Evolutionary conservation across 352 stramenopile species (phyloP).

Genomic region (Pelagophyceae sp.): DNA sequence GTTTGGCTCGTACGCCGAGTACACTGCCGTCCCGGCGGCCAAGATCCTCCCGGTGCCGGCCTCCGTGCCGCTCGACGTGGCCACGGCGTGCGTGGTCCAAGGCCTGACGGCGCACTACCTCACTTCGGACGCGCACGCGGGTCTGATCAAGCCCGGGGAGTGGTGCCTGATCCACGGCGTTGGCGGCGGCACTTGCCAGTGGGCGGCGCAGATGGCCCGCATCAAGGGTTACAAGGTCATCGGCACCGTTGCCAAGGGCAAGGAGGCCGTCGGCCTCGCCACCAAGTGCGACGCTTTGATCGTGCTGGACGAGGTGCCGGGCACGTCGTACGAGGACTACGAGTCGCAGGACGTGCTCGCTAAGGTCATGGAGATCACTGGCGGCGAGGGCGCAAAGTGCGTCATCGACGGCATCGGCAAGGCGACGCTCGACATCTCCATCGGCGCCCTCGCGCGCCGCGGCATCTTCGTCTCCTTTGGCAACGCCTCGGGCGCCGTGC

Average conservation of each 20-base stretch:
- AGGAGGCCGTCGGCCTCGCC: conserved; percentile 38
- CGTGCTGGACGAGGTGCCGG: conserved; percentile 49
- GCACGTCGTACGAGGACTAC: conserved; percentile 51
- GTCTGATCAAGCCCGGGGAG: conserved; percentile 52
- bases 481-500: conserved; percentile 56
- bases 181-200: conserved; percentile 58
- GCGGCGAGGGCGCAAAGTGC: conserved; percentile 45
- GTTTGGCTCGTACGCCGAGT: conserved; percentile 56
- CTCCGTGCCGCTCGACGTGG: conserved; percentile 45
- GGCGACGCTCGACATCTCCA: conserved; percentile 51
- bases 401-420: conserved; percentile 61
- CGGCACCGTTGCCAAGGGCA: conserved; percentile 51
- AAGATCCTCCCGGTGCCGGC: conserved; percentile 55
- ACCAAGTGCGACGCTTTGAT: conserved; percentile 51
- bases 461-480: conserved; percentile 61
- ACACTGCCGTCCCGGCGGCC: conserved; percentile 44
- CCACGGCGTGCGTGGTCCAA: conserved; percentile 50
- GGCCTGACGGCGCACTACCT: conserved; percentile 63
- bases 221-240: conserved; percentile 54
- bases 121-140: conserved; percentile 43
- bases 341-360: conserved; percentile 47
- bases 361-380: conserved; percentile 48
- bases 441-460: conserved; percentile 47
- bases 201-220: conserved; percentile 57
- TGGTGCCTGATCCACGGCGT: conserved; percentile 58